These are phyloP conservation scores for Kondoa malvinella DNA, from an alignment of 768 basidiomycete species.

Conservation along the genomic window DNA sequence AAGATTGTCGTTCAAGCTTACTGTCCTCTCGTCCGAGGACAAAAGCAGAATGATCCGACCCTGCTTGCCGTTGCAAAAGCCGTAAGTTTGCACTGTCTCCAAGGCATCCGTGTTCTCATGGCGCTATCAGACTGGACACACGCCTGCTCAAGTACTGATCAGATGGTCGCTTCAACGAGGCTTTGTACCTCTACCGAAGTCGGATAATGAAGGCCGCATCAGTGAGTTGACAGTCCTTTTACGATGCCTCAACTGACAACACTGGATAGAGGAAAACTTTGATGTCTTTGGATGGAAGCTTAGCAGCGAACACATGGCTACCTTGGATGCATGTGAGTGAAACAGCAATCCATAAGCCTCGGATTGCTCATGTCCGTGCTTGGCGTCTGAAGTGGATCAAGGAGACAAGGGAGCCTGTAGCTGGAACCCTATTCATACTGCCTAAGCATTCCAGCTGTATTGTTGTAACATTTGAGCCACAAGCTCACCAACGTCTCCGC, in stretches of 20 bases:
- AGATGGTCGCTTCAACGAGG: slow-evolving; percentile 36
- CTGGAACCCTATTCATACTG: too few relatives aligned
- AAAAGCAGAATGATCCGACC: slow-evolving; percentile 35
- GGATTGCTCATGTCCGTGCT: too few relatives aligned
- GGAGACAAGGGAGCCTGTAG: too few relatives aligned
- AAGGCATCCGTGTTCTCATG: neutral
- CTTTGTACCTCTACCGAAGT: slow-evolving; percentile 68
- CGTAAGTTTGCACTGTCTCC: slow-evolving; percentile 32
- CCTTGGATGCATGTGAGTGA: too few relatives aligned
- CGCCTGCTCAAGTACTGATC: slow-evolving; percentile 35
- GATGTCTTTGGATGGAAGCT: too few relatives aligned
- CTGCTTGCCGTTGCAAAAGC: slow-evolving; percentile 44
- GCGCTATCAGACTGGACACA: slow-evolving; percentile 25
- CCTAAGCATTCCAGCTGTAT: too few relatives aligned
- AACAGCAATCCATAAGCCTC: too few relatives aligned
- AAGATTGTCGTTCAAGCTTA: slow-evolving; percentile 38
- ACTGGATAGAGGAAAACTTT: slow-evolving; percentile 38
- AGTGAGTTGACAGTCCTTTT: slow-evolving; percentile 31
- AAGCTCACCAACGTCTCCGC: too few relatives aligned
- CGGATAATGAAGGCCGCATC: slow-evolving; percentile 52
- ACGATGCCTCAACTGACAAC: neutral
- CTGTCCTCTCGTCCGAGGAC: slow-evolving; percentile 48
- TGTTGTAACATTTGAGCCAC: too few relatives aligned
- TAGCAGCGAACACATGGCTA: too few relatives aligned
- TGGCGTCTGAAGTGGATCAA: too few relatives aligned